Base-by-base conservation (phyloP, 2,329 filamentous ascomycete species). In the Amylocarpus encephaloides region DNA sequence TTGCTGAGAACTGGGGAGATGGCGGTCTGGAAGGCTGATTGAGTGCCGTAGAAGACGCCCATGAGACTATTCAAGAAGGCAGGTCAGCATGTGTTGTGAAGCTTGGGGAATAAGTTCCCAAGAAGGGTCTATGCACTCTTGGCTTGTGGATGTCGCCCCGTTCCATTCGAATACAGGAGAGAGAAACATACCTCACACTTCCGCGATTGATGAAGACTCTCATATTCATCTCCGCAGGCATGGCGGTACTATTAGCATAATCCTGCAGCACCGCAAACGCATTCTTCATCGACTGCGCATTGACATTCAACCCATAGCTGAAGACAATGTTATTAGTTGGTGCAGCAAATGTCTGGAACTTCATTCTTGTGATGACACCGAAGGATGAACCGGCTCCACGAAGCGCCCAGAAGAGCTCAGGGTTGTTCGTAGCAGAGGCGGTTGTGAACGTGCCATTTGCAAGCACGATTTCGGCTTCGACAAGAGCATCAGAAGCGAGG, bases 341-440 rank as follows among this genome's bases (percentile, higher is more conserved):
- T 48, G 78, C 77, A 0, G 73, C 71, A 26, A 79, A 74, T 0
- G 80, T 83, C 54, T 70, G 52, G 39, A 61, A 57, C 47, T 51
- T 55, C 7, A 67, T 56, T 43, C 62, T 48, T 1, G 64, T 65
- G 15, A 67, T 54, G 16, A 69, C 51, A 1, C 67, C 66, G 39
- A 67, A 68, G 43, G 61, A 63, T 13, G 65, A 62, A 15, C 62
- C 64, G 10, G 65, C 65, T 5, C 64, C 66, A 12, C 63, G 60
- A 18, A 68, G 55, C 0, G 60, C 66, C 73, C 73, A 77, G 61
- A 76, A 77, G 2, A 77, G 64, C 41, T 77, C 74, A 0, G 61
- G 22, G 34, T 80, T 71, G 0, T 60, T 59, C 1, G 58, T 58
- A 11, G 68, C 64, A 1, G 72, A 76, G 64, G 68, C 68, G 0